These are phyloP conservation scores for Dipodascus albidus DNA, from an alignment of 805 yeast genomes.

Conservation along the genomic window DNA sequence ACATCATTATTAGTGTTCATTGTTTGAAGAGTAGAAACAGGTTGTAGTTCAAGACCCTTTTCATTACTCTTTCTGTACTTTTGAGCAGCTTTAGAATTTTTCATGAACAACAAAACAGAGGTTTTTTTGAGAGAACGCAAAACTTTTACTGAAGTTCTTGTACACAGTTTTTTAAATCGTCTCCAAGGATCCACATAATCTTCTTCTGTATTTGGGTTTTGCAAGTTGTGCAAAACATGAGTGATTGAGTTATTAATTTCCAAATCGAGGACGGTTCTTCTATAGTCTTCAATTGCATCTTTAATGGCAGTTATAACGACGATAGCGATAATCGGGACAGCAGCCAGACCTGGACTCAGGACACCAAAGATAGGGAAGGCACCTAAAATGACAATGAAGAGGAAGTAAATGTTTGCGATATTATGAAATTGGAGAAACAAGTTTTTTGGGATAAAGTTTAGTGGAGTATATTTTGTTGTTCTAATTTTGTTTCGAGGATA, in stretches of 20 bases:
- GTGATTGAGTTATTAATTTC: slow-evolving; percentile 63
- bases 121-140: slow-evolving; percentile 1
- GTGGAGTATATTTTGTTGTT: slow-evolving; percentile 92
- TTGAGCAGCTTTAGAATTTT: slow-evolving; percentile 7
- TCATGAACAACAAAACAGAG: not conserved
- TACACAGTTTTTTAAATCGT: slow-evolving; percentile 48
- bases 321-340: slow-evolving; percentile 74
- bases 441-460: slow-evolving; percentile 82
- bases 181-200: slow-evolving; percentile 58
- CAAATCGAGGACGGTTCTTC: slow-evolving; percentile 51
- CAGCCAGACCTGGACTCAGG: slow-evolving; percentile 58
- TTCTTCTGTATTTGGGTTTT: slow-evolving; percentile 47
- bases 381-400: slow-evolving; percentile 71
- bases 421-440: slow-evolving; percentile 70
- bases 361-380: slow-evolving; percentile 69
- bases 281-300: slow-evolving; percentile 71
- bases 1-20: not conserved
- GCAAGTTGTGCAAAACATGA: slow-evolving; percentile 44
- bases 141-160: slow-evolving; percentile 17
- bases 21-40: not conserved
- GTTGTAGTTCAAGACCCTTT: not conserved
- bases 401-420: slow-evolving; percentile 84
- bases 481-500: slow-evolving; percentile 89
- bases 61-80: not conserved
- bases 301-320: slow-evolving; percentile 63